Evolutionary conservation across 192 early-diverging fungal species (phyloP), one percentile per base, ranked within the genome.

Genomic region (Coemansia sp.): DNA sequence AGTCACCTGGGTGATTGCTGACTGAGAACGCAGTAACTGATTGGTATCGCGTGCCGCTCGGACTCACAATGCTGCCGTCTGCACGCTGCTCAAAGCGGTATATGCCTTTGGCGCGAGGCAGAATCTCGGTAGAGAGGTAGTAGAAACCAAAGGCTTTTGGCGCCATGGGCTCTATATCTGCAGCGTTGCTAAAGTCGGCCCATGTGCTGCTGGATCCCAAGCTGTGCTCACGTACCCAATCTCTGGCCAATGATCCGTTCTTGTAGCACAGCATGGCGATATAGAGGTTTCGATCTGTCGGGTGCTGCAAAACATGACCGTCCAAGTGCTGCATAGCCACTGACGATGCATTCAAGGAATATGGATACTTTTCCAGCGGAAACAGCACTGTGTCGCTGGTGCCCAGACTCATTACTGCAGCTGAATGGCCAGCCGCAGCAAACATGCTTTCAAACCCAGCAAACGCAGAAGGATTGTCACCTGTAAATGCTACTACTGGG

Each of bases 191-290:
- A 55, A 91, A 94, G 11, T 68, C 65, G 1, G 69, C 68, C 92
- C 92, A 94, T 17, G 77, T 68, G 19, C 71, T 69, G 12, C 68
- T 21, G 3, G 76, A 71, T 65, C 85, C 86, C 6, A 64, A 51
- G 14, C 17, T n/a, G 14, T 23, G 59, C 62, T 89, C 85, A 14
- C 88, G 85, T 26, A 93, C 83, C 41, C 79, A 72, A 60, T 93
- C 89, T 9, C 92, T 77, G 0, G 89, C 87, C n/a, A 93, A 64
- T n/a, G 89, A 90, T 10, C 93, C 93, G 62, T 94, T 94, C 71
- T 91, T 93, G 81, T 89, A 92, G 64, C 88, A 90, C 16, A 93
- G 72, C 86, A 94, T 89, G 14, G 87, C 89, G 58, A 94, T 84
- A 58, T 83, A 93, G 16, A 74, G 76, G 12, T 69, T 37, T 1